phyloP scores from a whole-genome alignment of 805 yeast species.

The Nakazawaea siamensis region DNA sequence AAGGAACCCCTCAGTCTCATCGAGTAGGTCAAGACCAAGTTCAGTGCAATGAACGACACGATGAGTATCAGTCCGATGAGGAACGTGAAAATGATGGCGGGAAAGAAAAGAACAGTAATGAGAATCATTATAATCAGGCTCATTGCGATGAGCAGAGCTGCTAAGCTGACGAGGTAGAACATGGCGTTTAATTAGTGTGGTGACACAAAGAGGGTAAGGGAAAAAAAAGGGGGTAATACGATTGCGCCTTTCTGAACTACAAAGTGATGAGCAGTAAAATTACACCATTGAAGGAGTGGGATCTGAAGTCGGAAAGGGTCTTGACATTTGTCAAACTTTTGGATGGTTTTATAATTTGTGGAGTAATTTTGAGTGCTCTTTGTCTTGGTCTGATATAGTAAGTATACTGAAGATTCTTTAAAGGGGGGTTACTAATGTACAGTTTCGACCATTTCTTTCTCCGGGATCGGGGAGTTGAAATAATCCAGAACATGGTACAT shows the following conservation, averaged over 20 bases:
- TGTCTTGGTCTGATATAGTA: constrained; percentile 5
- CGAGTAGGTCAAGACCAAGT: constrained; percentile 2
- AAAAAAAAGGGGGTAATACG: too few relatives aligned
- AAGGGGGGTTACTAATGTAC: neutral
- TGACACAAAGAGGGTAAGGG: too few relatives aligned
- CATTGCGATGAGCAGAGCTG: too few relatives aligned
- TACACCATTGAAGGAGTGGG: constrained; percentile 3
- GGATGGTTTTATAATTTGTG: constrained; percentile 1
- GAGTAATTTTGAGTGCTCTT: constrained; percentile 1
- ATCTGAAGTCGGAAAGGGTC: constrained; percentile 5
- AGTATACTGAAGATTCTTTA: neutral
- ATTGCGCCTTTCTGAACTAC: too few relatives aligned
- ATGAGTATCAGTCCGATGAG: constrained; percentile 11
- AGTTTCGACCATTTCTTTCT: constrained; percentile 8
- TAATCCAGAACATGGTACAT: neutral
- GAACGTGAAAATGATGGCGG: constrained; percentile 4
- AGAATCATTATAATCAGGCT: too few relatives aligned
- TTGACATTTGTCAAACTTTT: constrained; percentile 3
- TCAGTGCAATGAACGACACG: constrained; percentile 7
- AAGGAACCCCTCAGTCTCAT: constrained; percentile 10
- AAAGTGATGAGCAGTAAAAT: too few relatives aligned
- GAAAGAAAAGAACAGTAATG: neutral
- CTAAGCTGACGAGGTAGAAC: too few relatives aligned
- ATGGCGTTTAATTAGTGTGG: too few relatives aligned
- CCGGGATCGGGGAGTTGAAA: constrained; percentile 2